phyloP scores from a whole-genome alignment of 78 protist species.

The Chrysochromulina parva region DNA sequence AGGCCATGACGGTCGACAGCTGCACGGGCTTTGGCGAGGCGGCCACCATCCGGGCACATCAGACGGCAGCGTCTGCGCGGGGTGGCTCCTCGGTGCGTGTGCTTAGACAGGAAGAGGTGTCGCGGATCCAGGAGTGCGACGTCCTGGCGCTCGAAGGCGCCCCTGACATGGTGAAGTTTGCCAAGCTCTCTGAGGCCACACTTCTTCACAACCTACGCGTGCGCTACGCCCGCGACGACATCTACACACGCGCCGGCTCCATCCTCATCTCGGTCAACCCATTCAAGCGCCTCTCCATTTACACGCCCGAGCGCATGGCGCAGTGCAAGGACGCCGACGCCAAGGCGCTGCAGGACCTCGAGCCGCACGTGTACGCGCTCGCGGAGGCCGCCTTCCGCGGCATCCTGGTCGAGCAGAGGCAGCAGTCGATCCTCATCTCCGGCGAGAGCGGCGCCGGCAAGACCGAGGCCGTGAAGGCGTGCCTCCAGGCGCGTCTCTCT shows the following conservation, averaged over 20 bases:
- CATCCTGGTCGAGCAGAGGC: neutral
- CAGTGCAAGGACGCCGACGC: neutral
- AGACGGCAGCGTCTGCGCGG: no score
- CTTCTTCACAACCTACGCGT: neutral
- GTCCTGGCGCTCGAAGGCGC: no score
- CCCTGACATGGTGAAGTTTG: neutral
- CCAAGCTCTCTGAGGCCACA: neutral
- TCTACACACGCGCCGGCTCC: neutral
- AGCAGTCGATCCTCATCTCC: constrained; percentile 69
- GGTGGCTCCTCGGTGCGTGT: no score
- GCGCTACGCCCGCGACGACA: neutral
- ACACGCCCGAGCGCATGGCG: neutral
- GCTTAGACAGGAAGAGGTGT: no score
- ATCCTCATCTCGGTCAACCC: neutral
- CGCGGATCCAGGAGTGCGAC: no score
- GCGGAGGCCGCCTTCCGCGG: constrained; percentile 61
- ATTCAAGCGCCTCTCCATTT: neutral
- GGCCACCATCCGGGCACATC: no score
- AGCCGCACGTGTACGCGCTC: constrained; percentile 77
- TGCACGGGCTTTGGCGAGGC: no score
- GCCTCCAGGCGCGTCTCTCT: neutral
- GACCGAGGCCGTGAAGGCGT: constrained; percentile 64
- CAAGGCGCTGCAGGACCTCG: neutral
- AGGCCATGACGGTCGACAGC: no score
- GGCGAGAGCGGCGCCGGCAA: constrained; percentile 93